Evolutionary conservation across 768 basidiomycete genomes (phyloP).

Genomic region (Zangia roseola): DNA sequence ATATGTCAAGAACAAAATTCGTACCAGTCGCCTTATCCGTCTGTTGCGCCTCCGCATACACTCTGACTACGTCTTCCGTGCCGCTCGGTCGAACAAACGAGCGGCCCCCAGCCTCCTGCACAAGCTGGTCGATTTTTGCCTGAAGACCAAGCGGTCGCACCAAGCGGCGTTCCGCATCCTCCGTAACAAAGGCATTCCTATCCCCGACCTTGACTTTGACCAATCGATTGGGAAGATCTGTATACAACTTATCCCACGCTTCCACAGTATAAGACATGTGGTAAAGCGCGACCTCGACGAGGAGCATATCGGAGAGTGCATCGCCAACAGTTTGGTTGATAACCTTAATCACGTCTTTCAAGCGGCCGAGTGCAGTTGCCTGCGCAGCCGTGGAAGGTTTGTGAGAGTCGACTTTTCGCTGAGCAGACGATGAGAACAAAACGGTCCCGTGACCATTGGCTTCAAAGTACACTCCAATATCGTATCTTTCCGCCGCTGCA

Average conservation of each 20-base stretch:
- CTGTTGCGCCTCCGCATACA: slow-evolving; percentile 89
- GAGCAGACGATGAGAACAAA: slow-evolving; percentile 79
- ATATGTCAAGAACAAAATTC: background rate
- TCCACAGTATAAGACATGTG: slow-evolving; percentile 81
- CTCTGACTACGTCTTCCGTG: slow-evolving; percentile 96
- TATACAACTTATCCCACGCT: slow-evolving; percentile 93
- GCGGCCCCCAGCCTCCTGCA: slow-evolving; percentile 80
- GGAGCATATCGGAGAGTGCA: slow-evolving; percentile 91
- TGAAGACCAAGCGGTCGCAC: slow-evolving; percentile 81
- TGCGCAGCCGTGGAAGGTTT: slow-evolving; percentile 83
- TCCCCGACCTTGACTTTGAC: slow-evolving; percentile 90
- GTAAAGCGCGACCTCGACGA: slow-evolving; percentile 89
- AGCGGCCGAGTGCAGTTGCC: slow-evolving; percentile 71
- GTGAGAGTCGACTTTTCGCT: slow-evolving; percentile 56
- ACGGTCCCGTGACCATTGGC: slow-evolving; percentile 99
- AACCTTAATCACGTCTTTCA: slow-evolving; percentile 74
- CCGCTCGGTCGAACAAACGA: slow-evolving; percentile 96
- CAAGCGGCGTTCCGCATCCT: slow-evolving; percentile 90
- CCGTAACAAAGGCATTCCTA: slow-evolving; percentile 80
- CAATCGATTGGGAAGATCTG: slow-evolving; percentile 90
- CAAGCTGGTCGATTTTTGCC: slow-evolving; percentile 75
- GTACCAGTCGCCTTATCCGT: slow-evolving; percentile 79
- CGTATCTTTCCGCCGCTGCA: slow-evolving; percentile 87
- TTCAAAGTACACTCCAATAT: slow-evolving; percentile 99
- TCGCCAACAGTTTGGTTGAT: slow-evolving; percentile 99